These are phyloP conservation scores for Fusarium odoratissimum DNA, from an alignment of 2,329 filamentous ascomycete species.

Conservation along the genomic window DNA sequence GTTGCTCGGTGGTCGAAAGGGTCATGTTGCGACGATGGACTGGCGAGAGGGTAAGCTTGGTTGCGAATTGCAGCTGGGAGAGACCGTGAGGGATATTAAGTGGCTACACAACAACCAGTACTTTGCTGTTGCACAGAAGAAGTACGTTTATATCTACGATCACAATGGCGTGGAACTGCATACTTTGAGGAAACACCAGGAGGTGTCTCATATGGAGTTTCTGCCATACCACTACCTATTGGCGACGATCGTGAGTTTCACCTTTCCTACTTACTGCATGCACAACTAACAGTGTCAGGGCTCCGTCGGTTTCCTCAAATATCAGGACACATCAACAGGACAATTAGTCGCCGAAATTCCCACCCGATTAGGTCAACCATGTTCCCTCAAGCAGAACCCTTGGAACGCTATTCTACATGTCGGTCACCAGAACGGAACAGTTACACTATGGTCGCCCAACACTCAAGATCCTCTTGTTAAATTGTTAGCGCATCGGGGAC, in stretches of 20 bases:
- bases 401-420: slow-evolving; percentile 93
- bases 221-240: slow-evolving; percentile 96
- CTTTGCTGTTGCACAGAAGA: slow-evolving; percentile 96
- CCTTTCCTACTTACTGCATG: accelerated
- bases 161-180: slow-evolving; percentile 91
- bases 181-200: slow-evolving; percentile 87
- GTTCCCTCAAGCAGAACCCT: slow-evolving; percentile 86
- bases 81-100: slow-evolving; percentile 88
- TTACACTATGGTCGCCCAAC: slow-evolving; percentile 97
- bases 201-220: slow-evolving; percentile 95
- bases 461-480: slow-evolving; percentile 88
- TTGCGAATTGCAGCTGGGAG: slow-evolving; percentile 89
- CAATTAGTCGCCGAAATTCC: slow-evolving; percentile 87
- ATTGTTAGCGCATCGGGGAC: slow-evolving; percentile 87
- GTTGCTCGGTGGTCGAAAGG: slow-evolving; percentile 87
- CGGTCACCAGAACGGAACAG: slow-evolving; percentile 94
- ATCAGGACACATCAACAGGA: slow-evolving; percentile 94
- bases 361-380: slow-evolving; percentile 85
- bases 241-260: slow-evolving; percentile 77
- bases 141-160: slow-evolving; percentile 97
- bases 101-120: slow-evolving; percentile 96
- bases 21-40: slow-evolving; percentile 96
- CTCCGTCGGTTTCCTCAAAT: slow-evolving; percentile 86
- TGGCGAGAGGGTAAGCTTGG: slow-evolving; percentile 93
- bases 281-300: slow-evolving; percentile 60